These are phyloP conservation scores for Serendipita sp. DNA, from an alignment of 768 basidiomycete genomes.

Conservation along the genomic window DNA sequence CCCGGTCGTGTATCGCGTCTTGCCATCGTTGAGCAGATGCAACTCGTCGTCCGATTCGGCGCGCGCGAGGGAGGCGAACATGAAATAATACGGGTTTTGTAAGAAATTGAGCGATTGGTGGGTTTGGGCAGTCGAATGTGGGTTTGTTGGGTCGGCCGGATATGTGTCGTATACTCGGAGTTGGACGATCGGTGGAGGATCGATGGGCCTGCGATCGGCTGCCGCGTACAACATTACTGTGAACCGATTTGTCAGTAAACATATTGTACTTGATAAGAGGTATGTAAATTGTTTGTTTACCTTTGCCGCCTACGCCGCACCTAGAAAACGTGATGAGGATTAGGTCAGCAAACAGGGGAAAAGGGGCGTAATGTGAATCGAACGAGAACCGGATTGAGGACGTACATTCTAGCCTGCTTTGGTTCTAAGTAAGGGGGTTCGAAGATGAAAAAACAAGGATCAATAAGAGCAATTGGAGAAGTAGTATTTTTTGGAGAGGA, in stretches of 20 bases:
- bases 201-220: conserved; percentile 93
- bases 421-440: too few species aligned
- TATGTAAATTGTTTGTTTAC: conserved; percentile 23
- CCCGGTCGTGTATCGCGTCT: conserved; percentile 82
- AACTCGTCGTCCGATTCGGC: conserved; percentile 80
- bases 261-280: background rate
- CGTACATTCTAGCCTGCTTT: conserved; percentile 41
- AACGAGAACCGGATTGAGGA: too few species aligned
- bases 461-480: conserved; percentile 32
- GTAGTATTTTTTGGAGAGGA: too few species aligned
- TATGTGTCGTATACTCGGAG: conserved; percentile 62
- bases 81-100: conserved; percentile 91
- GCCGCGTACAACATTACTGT: conserved; percentile 9
- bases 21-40: conserved; percentile 80
- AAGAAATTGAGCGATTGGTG: conserved; percentile 29
- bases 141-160: conserved; percentile 13
- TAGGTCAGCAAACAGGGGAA: conserved; percentile 24
- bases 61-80: conserved; percentile 82
- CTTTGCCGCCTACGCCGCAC: conserved; percentile 78
- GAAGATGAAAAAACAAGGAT: too few species aligned
- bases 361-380: background rate
- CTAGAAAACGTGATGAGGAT: conserved; percentile 28
- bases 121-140: conserved; percentile 10
- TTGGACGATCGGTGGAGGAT: conserved; percentile 95
- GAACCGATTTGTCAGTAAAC: background rate